These are phyloP conservation scores for Didymella pinodella DNA, from an alignment of 2,329 filamentous ascomycete genomes.

Conservation along the genomic window DNA sequence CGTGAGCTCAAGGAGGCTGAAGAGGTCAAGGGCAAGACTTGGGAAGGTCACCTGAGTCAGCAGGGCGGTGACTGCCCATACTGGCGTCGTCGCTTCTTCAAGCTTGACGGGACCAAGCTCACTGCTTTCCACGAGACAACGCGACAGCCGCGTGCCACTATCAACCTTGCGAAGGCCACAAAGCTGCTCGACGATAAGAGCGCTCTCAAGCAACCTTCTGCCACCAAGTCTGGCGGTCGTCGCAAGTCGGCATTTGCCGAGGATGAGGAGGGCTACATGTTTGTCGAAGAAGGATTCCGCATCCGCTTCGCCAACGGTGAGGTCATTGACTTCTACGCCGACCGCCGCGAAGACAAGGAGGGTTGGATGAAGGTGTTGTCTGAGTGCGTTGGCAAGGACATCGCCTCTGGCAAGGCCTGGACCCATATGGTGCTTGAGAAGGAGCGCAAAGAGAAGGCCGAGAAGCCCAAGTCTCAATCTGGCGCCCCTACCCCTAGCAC, in stretches of 20 bases:
- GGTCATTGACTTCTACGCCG: constrained; percentile 97
- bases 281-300: constrained; percentile 98
- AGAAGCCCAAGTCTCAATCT: constrained; percentile 28
- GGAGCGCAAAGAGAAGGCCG: constrained; percentile 49
- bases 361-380: constrained; percentile 90
- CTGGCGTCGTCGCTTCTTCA: constrained; percentile 98
- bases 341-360: constrained; percentile 85
- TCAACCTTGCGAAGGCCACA: constrained; percentile 91
- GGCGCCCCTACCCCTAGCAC: constrained; percentile 31
- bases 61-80: constrained; percentile 99
- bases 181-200: constrained; percentile 93
- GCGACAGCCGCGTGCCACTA: constrained; percentile 92
- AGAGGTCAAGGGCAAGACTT: constrained; percentile 76
- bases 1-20: constrained; percentile 92
- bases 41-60: constrained; percentile 90
- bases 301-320: constrained; percentile 98
- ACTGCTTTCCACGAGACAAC: constrained; percentile 97
- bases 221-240: constrained; percentile 76
- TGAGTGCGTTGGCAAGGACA: constrained; percentile 70
- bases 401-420: constrained; percentile 63
- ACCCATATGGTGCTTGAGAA: constrained; percentile 66
- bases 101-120: constrained; percentile 86
- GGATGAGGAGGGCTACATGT: constrained; percentile 99
- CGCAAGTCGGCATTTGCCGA: constrained; percentile 96
- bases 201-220: constrained; percentile 80